Evolutionary conservation across 2,329 filamentous ascomycete genomes (phyloP), one percentile per base, ranked within the genome.

Genomic region (Sarocladiaceae sp.): DNA sequence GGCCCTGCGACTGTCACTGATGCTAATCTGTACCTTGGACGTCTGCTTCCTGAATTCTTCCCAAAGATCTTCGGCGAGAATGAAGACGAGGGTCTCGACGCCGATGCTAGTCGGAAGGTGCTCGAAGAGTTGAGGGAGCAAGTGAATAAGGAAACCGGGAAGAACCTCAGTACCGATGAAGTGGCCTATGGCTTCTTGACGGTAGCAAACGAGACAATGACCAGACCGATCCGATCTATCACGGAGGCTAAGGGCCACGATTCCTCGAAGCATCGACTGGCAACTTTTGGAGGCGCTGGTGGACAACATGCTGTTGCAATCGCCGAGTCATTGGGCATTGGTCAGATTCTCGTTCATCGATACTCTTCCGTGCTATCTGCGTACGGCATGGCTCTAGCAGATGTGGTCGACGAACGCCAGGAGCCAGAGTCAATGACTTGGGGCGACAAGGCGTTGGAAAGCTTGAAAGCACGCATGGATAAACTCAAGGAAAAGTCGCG

Each of bases 261-360:
- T 64, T 94, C 91, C 0, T 90, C 88, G 1, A 90, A 89, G 59
- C 92, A 97, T 66, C 78, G 90, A n/a, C 77, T 97, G 33, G 91
- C 92, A 0, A 95, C 90, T 0, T 97, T 97, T 69, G 92, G 92
- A 39, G 92, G 92, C 52, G 92, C 92, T 0, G 92, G 92, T 47
- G 91, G 91, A 0, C 91, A 96, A 65, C 91, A 96, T 62, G 91
- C 91, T 1, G 88, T 94, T n/a, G 90, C 89, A 1, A 95, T 96
- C 58, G 91, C 90, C 1, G 84, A 90, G 61, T 88, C 88, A 2
- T 74, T 97, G 1, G 90, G 90, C 0, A 91, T 96, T 57, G 82
- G 80, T 22, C 90, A 95, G 64, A 94, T 96, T 29, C 76, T 97
- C 10, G 78, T 96, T 2, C 91, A 96, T 66, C 77, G 87, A 50